Base-by-base conservation (phyloP, 2,329 filamentous ascomycete genomes). In the Elsinoe arachidis region DNA sequence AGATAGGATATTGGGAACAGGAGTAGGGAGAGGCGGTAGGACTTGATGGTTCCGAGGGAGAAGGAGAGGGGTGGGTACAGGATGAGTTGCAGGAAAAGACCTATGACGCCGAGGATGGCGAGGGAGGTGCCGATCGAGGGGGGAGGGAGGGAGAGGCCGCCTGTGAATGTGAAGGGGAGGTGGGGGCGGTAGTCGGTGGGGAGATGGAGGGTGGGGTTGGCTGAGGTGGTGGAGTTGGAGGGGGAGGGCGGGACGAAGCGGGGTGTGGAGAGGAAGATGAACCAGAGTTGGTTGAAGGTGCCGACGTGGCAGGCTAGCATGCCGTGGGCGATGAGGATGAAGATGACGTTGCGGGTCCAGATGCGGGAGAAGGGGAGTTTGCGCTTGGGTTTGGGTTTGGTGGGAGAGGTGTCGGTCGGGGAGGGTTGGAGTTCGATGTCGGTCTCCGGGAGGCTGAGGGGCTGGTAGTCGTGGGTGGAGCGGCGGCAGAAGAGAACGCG, bases 281-380 rank as follows among this genome's bases (percentile, higher is more conserved):
- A 78, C 74, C 75, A 78, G 33, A 78, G 67, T 26, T 70, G 73
- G 64, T 72, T 76, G 69, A 78, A 78, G 1, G 73, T 76, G 4
- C 76, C 74, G 17, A 78, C 70, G 59, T 78, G 76, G 67, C 74
- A 71, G 6, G 74, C 72, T 3, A 78, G 69, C 19, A 76, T 62
- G 11, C 71, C 74, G 58, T 78, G 75, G 0, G 75, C 68, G 5
- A 73, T 63, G 4, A 78, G 66, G 0, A 74, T 76, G 52, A 70
- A 64, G 51, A 76, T 62, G 3, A 78, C 69, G 57, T 76, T 77
- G 10, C 62, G 65, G 0, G 75, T 78, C 72, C 72, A 78, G 35
- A 78, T 77, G 14, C 70, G 69, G 21, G 70, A 66, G 61, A 78
- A 73, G 10, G 75, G 74, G 2, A 78, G 66, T 54, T 72, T 74